These are phyloP conservation scores for Seiridium cupressi DNA, from an alignment of 2,329 filamentous ascomycete genomes.

Conservation along the genomic window DNA sequence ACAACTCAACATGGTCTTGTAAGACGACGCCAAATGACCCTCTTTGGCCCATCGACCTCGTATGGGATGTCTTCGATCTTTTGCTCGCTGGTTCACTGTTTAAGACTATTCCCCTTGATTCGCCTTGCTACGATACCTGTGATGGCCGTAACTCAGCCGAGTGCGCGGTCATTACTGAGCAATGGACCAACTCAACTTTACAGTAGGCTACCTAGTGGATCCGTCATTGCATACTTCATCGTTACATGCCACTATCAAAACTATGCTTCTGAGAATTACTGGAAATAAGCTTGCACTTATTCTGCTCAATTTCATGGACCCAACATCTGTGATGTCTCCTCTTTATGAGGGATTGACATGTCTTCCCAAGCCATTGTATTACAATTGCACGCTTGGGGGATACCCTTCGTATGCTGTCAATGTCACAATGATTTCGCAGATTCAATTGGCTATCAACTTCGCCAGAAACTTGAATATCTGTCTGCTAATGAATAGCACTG, in stretches of 20 bases:
- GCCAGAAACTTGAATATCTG: conserved; percentile 44
- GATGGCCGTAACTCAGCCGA: neutral
- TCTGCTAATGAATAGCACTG: conserved; percentile 48
- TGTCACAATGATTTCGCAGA: conserved; percentile 36
- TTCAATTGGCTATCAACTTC: conserved; percentile 45
- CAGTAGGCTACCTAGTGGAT: neutral
- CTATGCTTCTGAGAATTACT: neutral
- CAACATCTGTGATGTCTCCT: conserved; percentile 38
- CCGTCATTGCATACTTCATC: neutral
- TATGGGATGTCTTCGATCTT: conserved; percentile 27
- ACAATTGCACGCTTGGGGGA: conserved; percentile 37
- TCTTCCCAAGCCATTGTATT: conserved; percentile 17
- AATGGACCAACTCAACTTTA: neutral
- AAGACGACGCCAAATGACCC: neutral
- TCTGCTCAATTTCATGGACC: conserved; percentile 28
- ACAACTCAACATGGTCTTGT: neutral
- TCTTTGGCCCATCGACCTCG: neutral
- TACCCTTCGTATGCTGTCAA: conserved; percentile 40
- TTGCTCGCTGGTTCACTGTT: conserved; percentile 28
- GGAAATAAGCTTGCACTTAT: no score
- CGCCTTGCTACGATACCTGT: conserved; percentile 22
- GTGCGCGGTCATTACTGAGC: neutral
- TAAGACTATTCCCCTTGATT: conserved; percentile 29
- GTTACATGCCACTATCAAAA: neutral
- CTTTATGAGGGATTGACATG: conserved; percentile 28